phyloP scores from a whole-genome alignment of 495 filamentous ascomycete genomes.

The Trichoderma parareesei region DNA sequence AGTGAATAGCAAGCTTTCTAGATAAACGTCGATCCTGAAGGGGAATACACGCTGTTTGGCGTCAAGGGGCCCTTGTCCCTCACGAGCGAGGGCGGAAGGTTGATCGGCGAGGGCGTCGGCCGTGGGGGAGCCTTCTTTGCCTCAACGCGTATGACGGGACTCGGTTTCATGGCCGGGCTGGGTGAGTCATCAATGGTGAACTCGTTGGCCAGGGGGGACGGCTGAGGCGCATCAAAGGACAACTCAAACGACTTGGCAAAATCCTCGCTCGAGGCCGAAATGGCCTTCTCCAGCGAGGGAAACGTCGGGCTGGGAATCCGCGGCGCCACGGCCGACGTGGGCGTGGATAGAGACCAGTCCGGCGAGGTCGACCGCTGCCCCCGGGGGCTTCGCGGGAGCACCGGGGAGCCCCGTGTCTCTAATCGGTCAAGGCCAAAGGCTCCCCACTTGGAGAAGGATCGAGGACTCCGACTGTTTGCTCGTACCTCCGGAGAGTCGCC shows the following conservation, averaged over 20 bases:
- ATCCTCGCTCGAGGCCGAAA: conserved; percentile 1
- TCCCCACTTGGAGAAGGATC: not conserved
- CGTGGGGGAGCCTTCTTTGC: conserved; percentile 11
- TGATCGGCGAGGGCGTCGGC: conserved; percentile 4
- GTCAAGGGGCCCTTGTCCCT: conserved; percentile 1
- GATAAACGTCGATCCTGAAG: conserved; percentile 22
- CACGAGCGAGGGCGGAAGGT: not conserved
- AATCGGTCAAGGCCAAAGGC: not conserved
- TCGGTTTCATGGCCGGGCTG: not conserved
- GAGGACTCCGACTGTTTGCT: not conserved
- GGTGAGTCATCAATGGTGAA: not conserved
- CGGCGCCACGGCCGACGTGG: not conserved
- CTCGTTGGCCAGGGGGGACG: conserved; percentile 4
- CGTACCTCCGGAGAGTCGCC: not conserved
- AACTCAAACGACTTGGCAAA: conserved; percentile 8
- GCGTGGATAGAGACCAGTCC: not conserved
- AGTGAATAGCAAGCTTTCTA: conserved; percentile 10
- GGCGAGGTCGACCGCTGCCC: not conserved
- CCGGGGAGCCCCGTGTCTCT: not conserved
- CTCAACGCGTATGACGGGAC: conserved; percentile 6
- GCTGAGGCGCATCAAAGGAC: not conserved
- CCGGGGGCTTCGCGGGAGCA: not conserved
- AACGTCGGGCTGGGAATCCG: conserved; percentile 11
- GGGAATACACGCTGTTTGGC: conserved; percentile 17
- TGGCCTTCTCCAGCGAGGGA: conserved; percentile 6